Conservation (phyloP, 345 rosid genomes). For the Eucalyptus guilfoylei region DNA sequence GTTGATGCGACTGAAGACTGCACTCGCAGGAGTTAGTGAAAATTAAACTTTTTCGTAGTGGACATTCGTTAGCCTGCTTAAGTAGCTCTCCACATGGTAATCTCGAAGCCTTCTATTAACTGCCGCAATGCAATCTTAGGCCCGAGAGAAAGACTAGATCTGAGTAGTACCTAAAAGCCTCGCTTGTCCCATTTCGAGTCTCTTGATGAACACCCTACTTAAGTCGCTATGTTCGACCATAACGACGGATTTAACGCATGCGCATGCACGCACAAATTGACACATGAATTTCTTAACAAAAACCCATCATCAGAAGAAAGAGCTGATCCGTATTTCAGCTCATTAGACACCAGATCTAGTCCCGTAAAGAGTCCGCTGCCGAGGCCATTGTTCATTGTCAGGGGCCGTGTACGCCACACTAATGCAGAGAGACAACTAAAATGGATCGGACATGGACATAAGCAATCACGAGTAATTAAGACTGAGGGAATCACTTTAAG, state of each 20-base stretch:
- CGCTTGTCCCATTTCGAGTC: background rate
- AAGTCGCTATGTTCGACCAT: background rate
- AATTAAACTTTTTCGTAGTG: background rate
- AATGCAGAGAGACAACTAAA: background rate
- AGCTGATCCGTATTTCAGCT: background rate
- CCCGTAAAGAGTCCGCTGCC: background rate
- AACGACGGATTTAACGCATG: background rate
- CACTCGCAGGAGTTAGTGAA: background rate
- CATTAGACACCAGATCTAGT: background rate
- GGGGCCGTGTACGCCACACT: background rate
- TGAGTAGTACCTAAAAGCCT: background rate
- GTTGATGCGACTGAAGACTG: background rate
- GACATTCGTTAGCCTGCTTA: background rate
- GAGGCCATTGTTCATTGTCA: background rate
- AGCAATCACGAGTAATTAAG: background rate
- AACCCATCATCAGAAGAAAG: background rate
- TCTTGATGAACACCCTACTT: background rate
- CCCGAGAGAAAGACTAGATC: background rate
- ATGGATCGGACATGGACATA: background rate
- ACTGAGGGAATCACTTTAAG: background rate
- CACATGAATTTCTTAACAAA: background rate
- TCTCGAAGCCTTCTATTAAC: background rate
- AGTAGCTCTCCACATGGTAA: background rate
- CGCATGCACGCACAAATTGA: background rate
- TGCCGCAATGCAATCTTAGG: background rate